Evolutionary conservation across 371 early-diverging fungal species (phyloP).

Genomic region (Cokeromyces recurvatus): DNA sequence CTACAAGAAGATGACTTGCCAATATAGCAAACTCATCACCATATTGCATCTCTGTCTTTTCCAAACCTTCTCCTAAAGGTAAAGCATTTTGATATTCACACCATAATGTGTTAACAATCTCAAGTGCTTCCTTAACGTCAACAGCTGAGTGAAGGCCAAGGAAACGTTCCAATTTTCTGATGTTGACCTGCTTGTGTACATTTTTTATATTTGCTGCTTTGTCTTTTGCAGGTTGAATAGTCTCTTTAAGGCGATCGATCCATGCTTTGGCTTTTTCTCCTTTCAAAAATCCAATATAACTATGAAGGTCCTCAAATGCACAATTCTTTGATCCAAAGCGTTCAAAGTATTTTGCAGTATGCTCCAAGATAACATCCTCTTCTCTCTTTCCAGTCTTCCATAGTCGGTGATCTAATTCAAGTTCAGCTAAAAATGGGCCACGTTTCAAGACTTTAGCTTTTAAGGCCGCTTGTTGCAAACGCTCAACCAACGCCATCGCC

Average conservation of each 20-base stretch:
- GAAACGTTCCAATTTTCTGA: slow-evolving; percentile 52
- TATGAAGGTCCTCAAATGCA: slow-evolving; percentile 75
- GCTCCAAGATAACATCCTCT: slow-evolving; percentile 28
- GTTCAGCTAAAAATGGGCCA: slow-evolving; percentile 72
- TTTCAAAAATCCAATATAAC: slow-evolving; percentile 47
- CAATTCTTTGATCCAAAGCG: slow-evolving; percentile 67
- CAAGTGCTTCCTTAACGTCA: slow-evolving; percentile 8
- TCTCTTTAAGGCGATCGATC: slow-evolving; percentile 28
- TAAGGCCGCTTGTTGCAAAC: slow-evolving; percentile 27
- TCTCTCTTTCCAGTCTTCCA: slow-evolving; percentile 31
- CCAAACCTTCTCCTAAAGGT: slow-evolving; percentile 61
- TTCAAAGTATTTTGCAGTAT: slow-evolving; percentile 56
- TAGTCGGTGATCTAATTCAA: slow-evolving; percentile 54
- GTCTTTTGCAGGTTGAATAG: slow-evolving; percentile 21
- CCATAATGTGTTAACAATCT: slow-evolving; percentile 47
- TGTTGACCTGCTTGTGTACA: slow-evolving; percentile 45
- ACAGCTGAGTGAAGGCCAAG: slow-evolving; percentile 28
- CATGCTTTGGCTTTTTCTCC: slow-evolving; percentile 25
- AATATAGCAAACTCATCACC: slow-evolving; percentile 80
- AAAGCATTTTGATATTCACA: slow-evolving; percentile 52
- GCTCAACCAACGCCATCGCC: slow-evolving; percentile 36
- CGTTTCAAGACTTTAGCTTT: slow-evolving; percentile 49
- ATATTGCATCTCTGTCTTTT: slow-evolving; percentile 71
- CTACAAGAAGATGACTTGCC: slow-evolving; percentile 56
- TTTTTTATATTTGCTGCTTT: slow-evolving; percentile 31